Percentiles rank a stretch among this genome's conserved stretches.
Conservation (phyloP, 176 grass and related monocot species). For the Lolium multiflorum region DNA sequence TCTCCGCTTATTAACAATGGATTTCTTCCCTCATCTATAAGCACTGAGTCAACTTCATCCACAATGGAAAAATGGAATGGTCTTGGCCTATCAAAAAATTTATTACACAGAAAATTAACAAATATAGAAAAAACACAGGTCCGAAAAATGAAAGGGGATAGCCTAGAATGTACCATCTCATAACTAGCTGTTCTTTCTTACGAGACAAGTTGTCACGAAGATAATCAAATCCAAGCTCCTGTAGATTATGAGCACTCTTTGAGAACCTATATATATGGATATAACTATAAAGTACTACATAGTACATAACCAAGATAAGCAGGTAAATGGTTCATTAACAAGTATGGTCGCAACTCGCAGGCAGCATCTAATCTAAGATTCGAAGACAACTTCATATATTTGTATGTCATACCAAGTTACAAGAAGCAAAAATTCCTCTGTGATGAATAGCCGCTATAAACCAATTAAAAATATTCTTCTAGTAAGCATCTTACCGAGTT, state of each 20-base stretch:
- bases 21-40: conserved; percentile 98
- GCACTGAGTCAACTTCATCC: conserved; percentile 96
- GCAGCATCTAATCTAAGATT: neutral
- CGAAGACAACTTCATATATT: neutral
- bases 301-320: conserved; percentile 23
- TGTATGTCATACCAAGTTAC: neutral
- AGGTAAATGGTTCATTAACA: conserved; percentile 11
- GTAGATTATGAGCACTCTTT: conserved; percentile 44
- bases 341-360: neutral
- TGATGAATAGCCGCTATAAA: conserved; percentile 27
- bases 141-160: conserved; percentile 15
- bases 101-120: conserved; percentile 17
- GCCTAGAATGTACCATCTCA: conserved; percentile 81
- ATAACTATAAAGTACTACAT: conserved; percentile 3
- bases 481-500: conserved; percentile 69
- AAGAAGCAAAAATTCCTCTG: conserved; percentile 28
- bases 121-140: conserved; percentile 8
- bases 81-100: conserved; percentile 74
- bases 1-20: conserved; percentile 96
- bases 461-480: neutral
- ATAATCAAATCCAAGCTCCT: conserved; percentile 99
- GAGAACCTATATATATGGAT: conserved; percentile 34
- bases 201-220: conserved; percentile 85
- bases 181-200: conserved; percentile 83
- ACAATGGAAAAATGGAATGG: conserved; percentile 96